Conservation (phyloP, 2,329 filamentous ascomycete species). For the Colletotrichum agaves region DNA sequence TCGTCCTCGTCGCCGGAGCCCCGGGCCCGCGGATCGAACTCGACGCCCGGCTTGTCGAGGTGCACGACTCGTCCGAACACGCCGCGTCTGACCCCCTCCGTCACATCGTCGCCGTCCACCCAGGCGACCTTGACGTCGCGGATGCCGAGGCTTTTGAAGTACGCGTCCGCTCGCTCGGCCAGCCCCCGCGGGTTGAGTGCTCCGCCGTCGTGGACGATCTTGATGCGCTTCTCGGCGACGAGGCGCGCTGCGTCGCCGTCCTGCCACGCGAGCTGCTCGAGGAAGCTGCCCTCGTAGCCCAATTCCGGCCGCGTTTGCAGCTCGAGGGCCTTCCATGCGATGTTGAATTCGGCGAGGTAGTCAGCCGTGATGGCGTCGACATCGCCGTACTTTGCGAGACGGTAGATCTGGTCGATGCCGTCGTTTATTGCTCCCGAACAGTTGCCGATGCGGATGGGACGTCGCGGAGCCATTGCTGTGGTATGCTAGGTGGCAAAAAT, state of each 20-base stretch:
- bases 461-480: conserved; percentile 18
- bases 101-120: conserved; percentile 52
- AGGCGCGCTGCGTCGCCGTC: conserved; percentile 50
- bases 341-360: conserved; percentile 59
- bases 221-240: conserved; percentile 58
- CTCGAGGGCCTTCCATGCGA: conserved; percentile 55
- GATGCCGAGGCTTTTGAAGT: conserved; percentile 43
- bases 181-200: conserved; percentile 64
- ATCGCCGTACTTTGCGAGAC: conserved; percentile 41
- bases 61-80: conserved; percentile 39
- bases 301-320: conserved; percentile 48
- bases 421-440: conserved; percentile 45
- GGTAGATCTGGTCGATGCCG: conserved; percentile 42
- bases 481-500: not conserved
- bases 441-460: conserved; percentile 49
- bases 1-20: not conserved
- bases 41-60: conserved; percentile 35
- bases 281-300: conserved; percentile 51
- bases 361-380: conserved; percentile 53
- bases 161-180: conserved; percentile 49
- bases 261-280: conserved; percentile 54
- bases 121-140: conserved; percentile 48
- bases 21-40: conserved; percentile 11
- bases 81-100: conserved; percentile 37
- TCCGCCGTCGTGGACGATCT: conserved; percentile 67